Evolutionary conservation across 108 stramenopile species (phyloP), one percentile per base, ranked within the genome.

Genomic region (Mediolabrus comicus): DNA sequence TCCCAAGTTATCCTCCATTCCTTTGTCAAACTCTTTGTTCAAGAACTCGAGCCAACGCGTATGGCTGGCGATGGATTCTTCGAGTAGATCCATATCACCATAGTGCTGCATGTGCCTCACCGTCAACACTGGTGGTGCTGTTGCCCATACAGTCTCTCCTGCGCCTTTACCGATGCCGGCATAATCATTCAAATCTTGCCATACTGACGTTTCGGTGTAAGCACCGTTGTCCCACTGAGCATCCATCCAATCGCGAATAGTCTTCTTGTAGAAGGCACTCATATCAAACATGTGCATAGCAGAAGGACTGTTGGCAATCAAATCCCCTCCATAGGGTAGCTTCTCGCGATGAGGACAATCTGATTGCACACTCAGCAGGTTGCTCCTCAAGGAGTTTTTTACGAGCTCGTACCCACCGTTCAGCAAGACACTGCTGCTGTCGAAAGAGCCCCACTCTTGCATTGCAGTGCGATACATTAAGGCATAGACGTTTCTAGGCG

Each of bases 341-440:
- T 81, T 77, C 54, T 84, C 83, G 16, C 83, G 70, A 33, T 84
- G 83, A 24, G 83, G 83, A 61, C 83, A 84, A 30, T 84, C 83
- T 25, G 72, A 74, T 53, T 84, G 83, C 33, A 84, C 72, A 46
- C 80, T 68, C 33, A 84, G 32, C 76, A 81, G 78, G 53, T 84
- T 84, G 60, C 67, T 68, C 16, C 34, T 36, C 67, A 75, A 41
- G 13, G 74, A 49, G 64, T 75, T 75, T 32, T 60, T 75, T 5
- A 75, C 61, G 6, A 75, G 30, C 39, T 75, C 74, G 24, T 75
- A 75, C 6, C 74, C 74, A 33, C 74, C 74, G 30, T 75, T 75
- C 26, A 75, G 52, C 1, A 62, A 3, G 0, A 75, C 61, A 35
- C 55, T 75, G 36, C 67, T 68, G 52, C 66, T 67, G 34, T 75